Conservation (phyloP, 2,329 filamentous ascomycete genomes). For the Hymenotorrendiella dingleyae region DNA sequence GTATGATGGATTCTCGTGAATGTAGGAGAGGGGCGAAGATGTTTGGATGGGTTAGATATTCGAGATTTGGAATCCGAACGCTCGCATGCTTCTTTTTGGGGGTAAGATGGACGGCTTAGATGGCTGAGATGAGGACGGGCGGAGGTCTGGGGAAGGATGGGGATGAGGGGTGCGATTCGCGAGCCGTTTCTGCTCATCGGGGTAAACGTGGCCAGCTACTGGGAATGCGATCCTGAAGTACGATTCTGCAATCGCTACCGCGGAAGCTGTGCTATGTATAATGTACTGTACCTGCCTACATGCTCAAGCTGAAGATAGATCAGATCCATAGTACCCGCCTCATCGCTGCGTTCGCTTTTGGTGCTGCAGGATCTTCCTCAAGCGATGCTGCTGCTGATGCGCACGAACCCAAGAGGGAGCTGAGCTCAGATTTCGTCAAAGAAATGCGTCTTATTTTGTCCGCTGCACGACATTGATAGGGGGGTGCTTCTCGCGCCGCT, state of each 20-base stretch:
- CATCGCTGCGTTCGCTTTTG: not conserved
- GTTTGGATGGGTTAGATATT: not conserved
- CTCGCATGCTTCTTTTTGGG: not conserved
- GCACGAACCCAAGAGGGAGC: not conserved
- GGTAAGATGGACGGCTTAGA: not conserved
- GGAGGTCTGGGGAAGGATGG: slow-evolving; percentile 1
- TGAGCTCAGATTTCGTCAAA: too few species aligned
- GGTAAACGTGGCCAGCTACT: slow-evolving; percentile 1
- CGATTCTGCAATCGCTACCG: not conserved
- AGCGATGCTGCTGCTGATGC: not conserved
- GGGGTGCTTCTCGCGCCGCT: too few species aligned
- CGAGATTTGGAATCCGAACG: not conserved
- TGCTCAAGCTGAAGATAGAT: not conserved
- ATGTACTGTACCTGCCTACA: not conserved
- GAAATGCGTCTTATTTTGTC: too few species aligned
- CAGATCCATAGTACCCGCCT: not conserved
- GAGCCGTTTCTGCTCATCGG: not conserved
- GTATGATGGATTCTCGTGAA: not conserved
- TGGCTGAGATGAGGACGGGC: slow-evolving; percentile 3
- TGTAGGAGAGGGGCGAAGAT: slow-evolving; percentile 1
- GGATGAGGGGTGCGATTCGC: not conserved
- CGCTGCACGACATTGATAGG: too few species aligned
- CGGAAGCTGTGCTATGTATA: not conserved
- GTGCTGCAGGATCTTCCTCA: not conserved
- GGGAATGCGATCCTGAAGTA: not conserved